Evolutionary conservation across 2,329 filamentous ascomycete species (phyloP), one percentile per base, ranked within the genome.

Genomic region (Fusarium floridanum): DNA sequence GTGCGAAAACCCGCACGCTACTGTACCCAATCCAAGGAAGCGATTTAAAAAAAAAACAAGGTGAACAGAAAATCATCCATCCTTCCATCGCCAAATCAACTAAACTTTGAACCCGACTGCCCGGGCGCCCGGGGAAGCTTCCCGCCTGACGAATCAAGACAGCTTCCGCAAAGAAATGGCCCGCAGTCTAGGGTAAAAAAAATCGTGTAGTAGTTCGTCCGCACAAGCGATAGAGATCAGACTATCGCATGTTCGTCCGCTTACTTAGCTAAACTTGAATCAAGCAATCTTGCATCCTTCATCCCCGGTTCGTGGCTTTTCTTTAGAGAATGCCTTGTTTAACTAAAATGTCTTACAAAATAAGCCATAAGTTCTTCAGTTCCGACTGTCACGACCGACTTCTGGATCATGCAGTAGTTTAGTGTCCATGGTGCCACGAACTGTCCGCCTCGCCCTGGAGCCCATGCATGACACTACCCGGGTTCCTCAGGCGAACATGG

Each of bases 111-210:
- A 59, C 34, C 69, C 72, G 69, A 60, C 61, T 61, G 57, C 62
- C 68, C 61, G 72, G 72, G 72, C 66, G 43, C 72, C 41, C 48
- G 68, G 72, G 72, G 72, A 75, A 73, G 62, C 66, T 55, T 75
- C 66, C 66, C 72, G 72, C 57, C 17, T 27, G 69, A 45, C 70
- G 64, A 67, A 64, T 75, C 69, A 63, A 59, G 56, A 27, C n/a
- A 8, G 22, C 37, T 65, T 59, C 62, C 62, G 62, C 53, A 37
- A 12, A 61, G 12, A 32, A 14, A 20, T 59, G 29, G 61, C 24
- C 41, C 24, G 41, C 45, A 34, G 60, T 69, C 64, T 66, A 70
- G 70, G 61, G 64, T 73, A 59, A 64, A 39, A 17, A 24, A 16
- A 29, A 27, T n/a, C 17, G 16, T 20, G 27, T 32, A 24, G 56